These are phyloP conservation scores for Evansstolkia leycettana DNA, from an alignment of 495 filamentous ascomycete species.

Conservation along the genomic window DNA sequence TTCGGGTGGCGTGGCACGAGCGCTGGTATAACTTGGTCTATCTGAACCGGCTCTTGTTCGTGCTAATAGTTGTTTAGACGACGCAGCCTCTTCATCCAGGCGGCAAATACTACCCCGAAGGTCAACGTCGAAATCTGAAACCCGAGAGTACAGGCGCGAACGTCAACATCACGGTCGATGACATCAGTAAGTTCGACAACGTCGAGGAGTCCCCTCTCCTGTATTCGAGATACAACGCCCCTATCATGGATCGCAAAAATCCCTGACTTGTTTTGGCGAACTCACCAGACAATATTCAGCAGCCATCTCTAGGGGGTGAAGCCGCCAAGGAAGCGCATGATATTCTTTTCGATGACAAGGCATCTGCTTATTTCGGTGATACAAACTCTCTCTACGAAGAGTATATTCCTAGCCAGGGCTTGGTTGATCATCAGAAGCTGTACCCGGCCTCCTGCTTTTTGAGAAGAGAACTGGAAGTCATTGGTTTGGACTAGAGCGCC, in stretches of 20 bases:
- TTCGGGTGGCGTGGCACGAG: constrained; percentile 26
- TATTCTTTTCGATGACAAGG: not conserved
- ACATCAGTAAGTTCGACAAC: constrained; percentile 1
- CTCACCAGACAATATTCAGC: too few relatives aligned
- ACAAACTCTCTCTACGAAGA: constrained; percentile 15
- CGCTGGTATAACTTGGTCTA: constrained; percentile 24
- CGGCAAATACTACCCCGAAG: constrained; percentile 33
- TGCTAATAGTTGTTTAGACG: constrained; percentile 27
- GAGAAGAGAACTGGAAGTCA: constrained; percentile 3
- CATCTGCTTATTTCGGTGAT: constrained; percentile 6
- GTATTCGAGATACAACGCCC: not conserved
- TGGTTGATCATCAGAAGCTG: constrained; percentile 8
- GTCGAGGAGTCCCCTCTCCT: not conserved
- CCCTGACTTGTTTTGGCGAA: not conserved
- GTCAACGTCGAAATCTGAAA: constrained; percentile 8
- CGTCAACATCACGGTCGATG: not conserved
- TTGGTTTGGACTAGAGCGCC: not conserved
- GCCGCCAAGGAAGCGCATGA: not conserved
- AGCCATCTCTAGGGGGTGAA: too few relatives aligned
- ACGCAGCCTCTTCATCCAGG: constrained; percentile 40
- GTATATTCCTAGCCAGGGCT: constrained; percentile 8
- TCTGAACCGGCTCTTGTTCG: constrained; percentile 18
- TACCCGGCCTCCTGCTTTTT: constrained; percentile 10
- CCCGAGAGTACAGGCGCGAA: constrained; percentile 2
- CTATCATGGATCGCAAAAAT: not conserved